phyloP scores from a whole-genome alignment of 1,139 yeast species.

The Blastobotrys petasosporus region DNA sequence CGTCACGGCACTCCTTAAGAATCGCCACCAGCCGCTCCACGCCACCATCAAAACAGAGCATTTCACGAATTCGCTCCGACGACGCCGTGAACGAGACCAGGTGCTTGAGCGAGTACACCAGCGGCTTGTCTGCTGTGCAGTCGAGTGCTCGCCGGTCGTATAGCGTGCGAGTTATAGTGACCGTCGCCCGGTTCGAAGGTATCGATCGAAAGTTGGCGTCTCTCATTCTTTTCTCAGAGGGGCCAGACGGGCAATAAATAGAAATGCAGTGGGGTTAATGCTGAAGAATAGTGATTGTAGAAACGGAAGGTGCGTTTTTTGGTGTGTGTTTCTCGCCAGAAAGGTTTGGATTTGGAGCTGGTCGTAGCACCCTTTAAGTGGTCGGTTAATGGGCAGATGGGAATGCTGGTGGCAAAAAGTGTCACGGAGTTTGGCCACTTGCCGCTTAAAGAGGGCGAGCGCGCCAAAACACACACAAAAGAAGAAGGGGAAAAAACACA shows the following conservation, averaged over 20 bases:
- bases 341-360: no score
- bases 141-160: slow-evolving; percentile 92
- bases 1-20: slow-evolving; percentile 30
- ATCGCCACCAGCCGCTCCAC: slow-evolving; percentile 82
- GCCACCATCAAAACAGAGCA: slow-evolving; percentile 86
- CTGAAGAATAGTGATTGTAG: no score
- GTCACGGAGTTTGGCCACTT: no score
- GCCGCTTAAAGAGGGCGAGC: no score
- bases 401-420: no score
- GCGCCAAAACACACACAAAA: no score
- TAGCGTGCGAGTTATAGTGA: slow-evolving; percentile 78
- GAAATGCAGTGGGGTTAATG: no score
- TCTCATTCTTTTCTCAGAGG: slow-evolving; percentile 49
- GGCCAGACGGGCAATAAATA: background rate
- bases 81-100: slow-evolving; percentile 81
- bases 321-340: no score
- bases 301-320: no score
- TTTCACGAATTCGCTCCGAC: slow-evolving; percentile 83
- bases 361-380: no score
- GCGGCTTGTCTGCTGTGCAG: slow-evolving; percentile 81
- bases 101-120: slow-evolving; percentile 86
- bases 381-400: no score
- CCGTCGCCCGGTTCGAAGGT: slow-evolving; percentile 78
- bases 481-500: no score
- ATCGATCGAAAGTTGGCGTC: slow-evolving; percentile 83